Percentiles rank a stretch among this genome's conserved stretches.
Evolutionary conservation across 202 grass and related monocot species (phyloP).

Genomic region (Carex sylvatica): DNA sequence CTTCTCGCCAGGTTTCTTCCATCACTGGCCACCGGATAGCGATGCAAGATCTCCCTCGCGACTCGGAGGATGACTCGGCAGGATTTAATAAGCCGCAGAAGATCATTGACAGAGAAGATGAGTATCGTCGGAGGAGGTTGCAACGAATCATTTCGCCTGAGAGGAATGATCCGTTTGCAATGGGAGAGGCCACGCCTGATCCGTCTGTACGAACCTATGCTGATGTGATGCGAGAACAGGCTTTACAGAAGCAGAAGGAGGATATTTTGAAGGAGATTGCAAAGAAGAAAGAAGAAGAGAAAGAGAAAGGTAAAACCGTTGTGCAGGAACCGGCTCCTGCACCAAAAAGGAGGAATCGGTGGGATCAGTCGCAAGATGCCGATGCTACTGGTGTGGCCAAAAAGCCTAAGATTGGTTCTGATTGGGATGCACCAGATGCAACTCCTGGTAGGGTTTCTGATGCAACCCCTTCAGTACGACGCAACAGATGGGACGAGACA

Average conservation of each 20-base stretch:
- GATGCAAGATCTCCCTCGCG: constrained; percentile 66
- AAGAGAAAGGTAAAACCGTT: constrained; percentile 64
- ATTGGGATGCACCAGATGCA: constrained; percentile 87
- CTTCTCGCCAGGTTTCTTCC: constrained; percentile 54
- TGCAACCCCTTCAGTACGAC: constrained; percentile 59
- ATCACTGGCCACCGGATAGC: constrained; percentile 73
- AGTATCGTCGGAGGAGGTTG: constrained; percentile 67
- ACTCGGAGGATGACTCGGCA: constrained; percentile 43
- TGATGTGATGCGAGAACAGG: constrained; percentile 74
- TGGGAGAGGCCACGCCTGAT: constrained; percentile 77
- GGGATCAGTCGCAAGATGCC: constrained; percentile 68
- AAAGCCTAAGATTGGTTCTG: constrained; percentile 56
- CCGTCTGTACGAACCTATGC: constrained; percentile 67
- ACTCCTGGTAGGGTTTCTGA: constrained; percentile 69
- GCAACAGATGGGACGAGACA: constrained; percentile 88
- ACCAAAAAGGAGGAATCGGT: constrained; percentile 67
- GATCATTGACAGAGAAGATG: constrained; percentile 93
- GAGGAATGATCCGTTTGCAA: constrained; percentile 80
- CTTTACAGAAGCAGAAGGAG: constrained; percentile 71
- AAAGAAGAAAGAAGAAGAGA: constrained; percentile 82
- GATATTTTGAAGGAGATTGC: constrained; percentile 65
- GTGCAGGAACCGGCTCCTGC: constrained; percentile 39
- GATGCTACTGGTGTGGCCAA: constrained; percentile 34
- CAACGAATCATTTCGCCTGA: constrained; percentile 82
- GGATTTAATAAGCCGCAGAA: constrained; percentile 53